phyloP scores from a whole-genome alignment of 192 early-diverging fungal genomes.

The Chytriomyces confervae region DNA sequence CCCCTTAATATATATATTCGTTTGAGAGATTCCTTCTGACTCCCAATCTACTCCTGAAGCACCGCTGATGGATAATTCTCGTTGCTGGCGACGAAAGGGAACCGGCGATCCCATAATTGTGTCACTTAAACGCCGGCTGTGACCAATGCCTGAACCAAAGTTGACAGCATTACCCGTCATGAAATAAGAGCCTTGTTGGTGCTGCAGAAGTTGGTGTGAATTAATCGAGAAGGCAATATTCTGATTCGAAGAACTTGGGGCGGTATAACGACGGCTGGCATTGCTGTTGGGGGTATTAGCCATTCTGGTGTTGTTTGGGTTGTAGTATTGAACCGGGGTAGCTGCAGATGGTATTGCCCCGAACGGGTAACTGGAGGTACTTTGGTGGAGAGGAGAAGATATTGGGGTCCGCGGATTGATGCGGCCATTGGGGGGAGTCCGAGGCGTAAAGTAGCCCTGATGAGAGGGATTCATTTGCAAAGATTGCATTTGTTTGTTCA shows the following conservation, averaged over 20 bases:
- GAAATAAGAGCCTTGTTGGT: no score
- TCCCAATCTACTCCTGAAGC: constrained; percentile 30
- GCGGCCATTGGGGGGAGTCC: not conserved
- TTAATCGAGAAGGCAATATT: no score
- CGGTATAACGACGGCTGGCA: no score
- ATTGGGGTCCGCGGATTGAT: not conserved
- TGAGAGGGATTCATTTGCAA: no score
- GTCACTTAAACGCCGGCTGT: constrained; percentile 1
- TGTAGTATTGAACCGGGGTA: not conserved
- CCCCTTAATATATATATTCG: constrained; percentile 85
- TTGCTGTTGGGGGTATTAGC: no score
- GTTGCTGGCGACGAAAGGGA: constrained; percentile 6
- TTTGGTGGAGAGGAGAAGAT: constrained; percentile 15
- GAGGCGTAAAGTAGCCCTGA: constrained; percentile 7
- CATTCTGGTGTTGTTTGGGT: not conserved
- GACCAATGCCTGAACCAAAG: not conserved
- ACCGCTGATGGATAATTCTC: constrained; percentile 20
- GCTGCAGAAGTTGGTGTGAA: no score
- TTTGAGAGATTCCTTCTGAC: constrained; percentile 28
- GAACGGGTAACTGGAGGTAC: not conserved
- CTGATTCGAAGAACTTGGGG: not conserved
- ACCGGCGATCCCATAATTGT: constrained; percentile 5
- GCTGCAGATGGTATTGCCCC: not conserved
- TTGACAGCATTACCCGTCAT: no score
- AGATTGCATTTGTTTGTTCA: no score